A percentile compares a stretch with the other conserved stretches of the same genome.
These are phyloP conservation scores for Aechmea fasciata DNA, from an alignment of 176 grass and related monocot genomes.

Conservation along the genomic window DNA sequence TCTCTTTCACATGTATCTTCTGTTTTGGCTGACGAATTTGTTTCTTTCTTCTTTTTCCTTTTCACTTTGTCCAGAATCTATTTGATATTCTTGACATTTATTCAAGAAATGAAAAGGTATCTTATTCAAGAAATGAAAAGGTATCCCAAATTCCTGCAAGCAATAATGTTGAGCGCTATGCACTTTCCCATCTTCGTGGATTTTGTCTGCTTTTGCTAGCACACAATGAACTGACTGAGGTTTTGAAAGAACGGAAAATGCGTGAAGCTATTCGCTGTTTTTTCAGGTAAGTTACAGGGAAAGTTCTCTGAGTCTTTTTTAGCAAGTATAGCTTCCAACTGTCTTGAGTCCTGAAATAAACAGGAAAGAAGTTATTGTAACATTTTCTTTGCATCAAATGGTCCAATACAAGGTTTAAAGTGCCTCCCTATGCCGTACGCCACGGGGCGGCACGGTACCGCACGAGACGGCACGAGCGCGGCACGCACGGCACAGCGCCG, in stretches of 20 bases:
- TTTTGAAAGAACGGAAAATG: constrained; percentile 66
- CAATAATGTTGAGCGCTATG: constrained; percentile 45
- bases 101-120: constrained; percentile 47
- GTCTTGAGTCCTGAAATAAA: neutral
- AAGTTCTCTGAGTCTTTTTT: neutral
- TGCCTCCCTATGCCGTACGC: no score
- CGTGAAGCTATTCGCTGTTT: constrained; percentile 75
- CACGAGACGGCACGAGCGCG: no score
- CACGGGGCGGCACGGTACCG: no score
- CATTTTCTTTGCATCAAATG: neutral
- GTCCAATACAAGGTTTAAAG: no score
- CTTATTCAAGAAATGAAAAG: constrained; percentile 49
- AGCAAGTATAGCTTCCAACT: no score
- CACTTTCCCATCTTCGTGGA: constrained; percentile 69
- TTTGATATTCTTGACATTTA: constrained; percentile 60
- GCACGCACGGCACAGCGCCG: no score
- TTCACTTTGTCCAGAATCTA: constrained; percentile 44
- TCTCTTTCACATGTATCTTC: neutral
- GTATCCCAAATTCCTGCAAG: constrained; percentile 25
- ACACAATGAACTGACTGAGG: constrained; percentile 47
- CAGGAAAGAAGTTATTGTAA: neutral
- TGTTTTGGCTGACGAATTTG: constrained; percentile 10
- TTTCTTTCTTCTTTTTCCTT: constrained; percentile 9
- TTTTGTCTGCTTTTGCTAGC: constrained; percentile 79
- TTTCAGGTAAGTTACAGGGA: constrained; percentile 49